Base-by-base conservation (phyloP, 139 green algal genomes). In the Chlorella sp. region DNA sequence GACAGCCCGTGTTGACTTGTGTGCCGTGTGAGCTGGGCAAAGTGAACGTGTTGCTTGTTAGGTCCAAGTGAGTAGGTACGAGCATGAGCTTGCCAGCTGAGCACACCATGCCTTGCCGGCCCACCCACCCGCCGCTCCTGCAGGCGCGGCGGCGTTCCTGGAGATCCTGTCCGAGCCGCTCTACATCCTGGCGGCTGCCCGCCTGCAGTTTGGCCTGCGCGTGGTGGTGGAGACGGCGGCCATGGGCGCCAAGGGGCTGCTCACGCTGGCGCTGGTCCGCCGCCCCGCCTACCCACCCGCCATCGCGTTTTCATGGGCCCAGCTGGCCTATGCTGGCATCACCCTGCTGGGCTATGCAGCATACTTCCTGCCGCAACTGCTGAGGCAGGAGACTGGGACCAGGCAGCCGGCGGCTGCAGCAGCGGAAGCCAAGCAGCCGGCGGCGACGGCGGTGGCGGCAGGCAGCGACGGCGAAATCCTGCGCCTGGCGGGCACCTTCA, bases 101-200 rank as follows among this genome's bases (percentile, higher is more conserved):
- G 67, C 34, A 6, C 5, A 23, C 68, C 32, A 3, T 55, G 32
- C 68, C 62, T 0, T 39, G 34, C 26, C n/a, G n/a, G 15, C 78
- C 30, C 23, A 20, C 57, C 9, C 41, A 69, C 4, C 36, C 28
- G 4, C n/a, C 17, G 18, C 63, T 64, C n/a, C 18, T 47, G 20
- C 86, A 94, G 94, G 92, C 30, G 18, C 90, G 13, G 95, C 93
- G 5, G 91, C 92, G 0, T 41, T 96, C 23, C 1, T 96, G 39
- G 93, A 97, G 88, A 87, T 97, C 34, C 55, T 86, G 5, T 84
- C 85, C 3, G 94, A 97, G 87, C 95, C 95, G 12, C 84, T 96
- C 4, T 97, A 96, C 85, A 92, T 97, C 78, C 90, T 96, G 51
- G 90, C 91, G n/a, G 86, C 88, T 16, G 79, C 89, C 4, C 89